A percentile compares a stretch with the other conserved stretches of the same genome.
Evolutionary conservation across 768 basidiomycete species (phyloP).

Genomic region (Pulveroboletus frians): DNA sequence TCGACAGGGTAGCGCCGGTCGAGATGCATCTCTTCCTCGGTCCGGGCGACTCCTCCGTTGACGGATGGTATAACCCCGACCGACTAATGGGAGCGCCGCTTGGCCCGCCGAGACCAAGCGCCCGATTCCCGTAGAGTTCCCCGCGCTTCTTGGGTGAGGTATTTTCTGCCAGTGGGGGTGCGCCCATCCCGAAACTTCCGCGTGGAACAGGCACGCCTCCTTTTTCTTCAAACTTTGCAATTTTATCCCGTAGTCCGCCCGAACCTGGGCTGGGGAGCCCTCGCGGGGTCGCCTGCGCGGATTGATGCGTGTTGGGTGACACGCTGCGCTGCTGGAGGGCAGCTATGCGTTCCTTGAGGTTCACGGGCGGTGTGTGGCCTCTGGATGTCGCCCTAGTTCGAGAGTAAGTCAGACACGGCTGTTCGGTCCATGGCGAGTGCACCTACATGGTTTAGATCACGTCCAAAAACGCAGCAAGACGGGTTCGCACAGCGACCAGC

Average conservation of each 20-base stretch:
- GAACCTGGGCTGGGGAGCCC: conserved; percentile 23
- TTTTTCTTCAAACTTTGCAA: conserved; percentile 75
- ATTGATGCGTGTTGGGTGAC: conserved; percentile 27
- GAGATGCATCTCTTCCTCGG: conserved; percentile 30
- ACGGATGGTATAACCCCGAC: conserved; percentile 14
- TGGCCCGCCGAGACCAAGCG: conserved; percentile 34
- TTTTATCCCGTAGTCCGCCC: conserved; percentile 54
- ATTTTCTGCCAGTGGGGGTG: conserved; percentile 48
- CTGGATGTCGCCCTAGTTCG: conserved; percentile 24
- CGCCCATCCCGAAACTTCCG: conserved; percentile 66
- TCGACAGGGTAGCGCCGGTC: conserved; percentile 21
- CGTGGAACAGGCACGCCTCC: conserved; percentile 73
- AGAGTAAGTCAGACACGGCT: conserved; percentile 13
- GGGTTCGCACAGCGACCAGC: conserved; percentile 21
- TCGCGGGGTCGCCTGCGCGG: conserved; percentile 31
- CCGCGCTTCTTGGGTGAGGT: conserved; percentile 47
- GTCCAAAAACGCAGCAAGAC: background rate
- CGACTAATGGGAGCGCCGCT: conserved; percentile 15
- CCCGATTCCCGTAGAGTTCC: conserved; percentile 72
- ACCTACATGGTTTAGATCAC: conserved; percentile 21
- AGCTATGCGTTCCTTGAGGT: conserved; percentile 80
- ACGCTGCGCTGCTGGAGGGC: conserved; percentile 61
- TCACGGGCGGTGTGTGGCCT: conserved; percentile 33
- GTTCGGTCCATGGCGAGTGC: background rate
- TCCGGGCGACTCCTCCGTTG: conserved; percentile 12